A percentile compares a stretch with the other conserved stretches of the same genome.
Conservation (phyloP, 805 yeast genomes). For the Kodamaea kakaduensis region DNA sequence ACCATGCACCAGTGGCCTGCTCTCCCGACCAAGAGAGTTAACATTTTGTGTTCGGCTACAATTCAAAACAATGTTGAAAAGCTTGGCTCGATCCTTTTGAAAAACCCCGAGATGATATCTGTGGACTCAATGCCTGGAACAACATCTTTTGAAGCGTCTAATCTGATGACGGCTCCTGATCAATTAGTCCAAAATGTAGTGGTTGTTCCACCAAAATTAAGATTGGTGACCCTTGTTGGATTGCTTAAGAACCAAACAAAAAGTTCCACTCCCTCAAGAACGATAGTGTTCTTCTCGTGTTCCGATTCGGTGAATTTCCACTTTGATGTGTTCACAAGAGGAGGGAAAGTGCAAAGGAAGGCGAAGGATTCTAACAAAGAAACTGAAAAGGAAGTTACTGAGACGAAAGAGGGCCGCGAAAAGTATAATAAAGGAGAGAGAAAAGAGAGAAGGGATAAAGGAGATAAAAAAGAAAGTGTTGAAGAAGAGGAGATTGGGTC, state of each 20-base stretch:
- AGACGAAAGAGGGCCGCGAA: slow-evolving; percentile 23
- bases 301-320: slow-evolving; percentile 97
- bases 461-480: too few relatives aligned
- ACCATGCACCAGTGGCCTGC: slow-evolving; percentile 42
- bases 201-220: slow-evolving; percentile 89
- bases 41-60: slow-evolving; percentile 91
- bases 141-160: slow-evolving; percentile 29
- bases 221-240: slow-evolving; percentile 78
- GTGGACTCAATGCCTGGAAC: slow-evolving; percentile 26
- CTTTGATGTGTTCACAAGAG: slow-evolving; percentile 65
- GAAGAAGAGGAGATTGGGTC: slow-evolving; percentile 37
- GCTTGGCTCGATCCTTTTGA: slow-evolving; percentile 72
- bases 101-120: slow-evolving; percentile 68
- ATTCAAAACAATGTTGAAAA: slow-evolving; percentile 75
- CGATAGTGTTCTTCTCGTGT: slow-evolving; percentile 87
- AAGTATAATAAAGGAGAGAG: slow-evolving; percentile 17
- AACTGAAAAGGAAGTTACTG: slow-evolving; percentile 13
- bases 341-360: slow-evolving; percentile 42
- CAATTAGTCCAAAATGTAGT: slow-evolving; percentile 77
- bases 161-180: slow-evolving; percentile 66
- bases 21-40: slow-evolving; percentile 68
- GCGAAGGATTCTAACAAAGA: slow-evolving; percentile 29
- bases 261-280: slow-evolving; percentile 39
- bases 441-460: slow-evolving; percentile 16
- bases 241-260: slow-evolving; percentile 45